Evolutionary conservation across 139 green algal genomes (phyloP).

Genomic region (Diplosphaera chodatii): DNA sequence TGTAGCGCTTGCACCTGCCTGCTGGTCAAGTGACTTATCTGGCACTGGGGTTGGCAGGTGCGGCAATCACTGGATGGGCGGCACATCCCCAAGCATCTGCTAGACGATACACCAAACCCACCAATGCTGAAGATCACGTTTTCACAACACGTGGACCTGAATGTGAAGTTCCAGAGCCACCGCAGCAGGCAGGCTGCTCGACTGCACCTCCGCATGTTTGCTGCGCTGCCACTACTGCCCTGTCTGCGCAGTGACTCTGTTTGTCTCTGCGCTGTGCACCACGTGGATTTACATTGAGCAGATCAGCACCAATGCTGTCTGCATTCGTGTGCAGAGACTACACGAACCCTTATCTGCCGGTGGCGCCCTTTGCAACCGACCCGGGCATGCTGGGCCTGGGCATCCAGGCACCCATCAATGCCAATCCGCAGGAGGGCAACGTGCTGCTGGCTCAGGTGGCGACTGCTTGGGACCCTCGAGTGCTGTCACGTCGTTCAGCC

Average conservation of each 20-base stretch:
- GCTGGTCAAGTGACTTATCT: too few relatives aligned
- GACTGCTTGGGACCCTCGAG: too few relatives aligned
- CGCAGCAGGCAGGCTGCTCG: too few relatives aligned
- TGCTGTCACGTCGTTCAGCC: too few relatives aligned
- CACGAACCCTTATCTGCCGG: conserved; percentile 47
- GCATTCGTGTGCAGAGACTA: conserved; percentile 60
- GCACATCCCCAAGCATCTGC: conserved; percentile 36
- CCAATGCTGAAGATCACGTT: conserved; percentile 53
- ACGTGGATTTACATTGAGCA: too few relatives aligned
- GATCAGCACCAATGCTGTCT: too few relatives aligned
- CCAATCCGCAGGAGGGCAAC: conserved; percentile 25
- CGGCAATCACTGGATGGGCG: conserved; percentile 26
- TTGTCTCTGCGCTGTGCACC: too few relatives aligned
- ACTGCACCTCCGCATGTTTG: too few relatives aligned
- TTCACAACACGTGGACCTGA: conserved; percentile 51
- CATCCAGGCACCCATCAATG: background rate
- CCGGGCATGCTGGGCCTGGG: conserved; percentile 16
- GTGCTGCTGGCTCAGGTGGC: conserved; percentile 27
- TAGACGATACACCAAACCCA: conserved; percentile 28
- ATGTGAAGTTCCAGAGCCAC: conserved; percentile 53
- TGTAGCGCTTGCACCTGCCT: too few relatives aligned
- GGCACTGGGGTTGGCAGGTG: conserved; percentile 22
- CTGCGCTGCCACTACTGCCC: too few relatives aligned
- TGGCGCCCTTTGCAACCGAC: conserved; percentile 24
- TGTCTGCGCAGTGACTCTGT: too few relatives aligned